Evolutionary conservation across 768 basidiomycete species (phyloP), one percentile per base, ranked within the genome.

Genomic region (Kwoniella bestiolae): DNA sequence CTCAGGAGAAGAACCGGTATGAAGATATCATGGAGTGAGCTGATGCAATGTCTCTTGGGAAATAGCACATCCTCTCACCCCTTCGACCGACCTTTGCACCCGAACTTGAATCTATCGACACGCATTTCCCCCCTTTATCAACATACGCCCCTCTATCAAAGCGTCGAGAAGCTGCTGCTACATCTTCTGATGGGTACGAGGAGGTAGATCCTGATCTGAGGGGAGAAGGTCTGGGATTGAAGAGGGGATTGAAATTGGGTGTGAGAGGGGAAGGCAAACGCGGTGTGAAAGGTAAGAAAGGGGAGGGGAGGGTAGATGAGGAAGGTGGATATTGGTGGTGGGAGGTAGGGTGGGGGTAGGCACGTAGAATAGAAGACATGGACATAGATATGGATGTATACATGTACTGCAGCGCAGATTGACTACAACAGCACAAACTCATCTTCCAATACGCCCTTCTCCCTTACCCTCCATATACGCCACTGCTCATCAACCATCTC

Each of bases 401-500:
- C n/a, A n/a, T n/a, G n/a, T n/a, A n/a, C n/a, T n/a, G n/a, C n/a
- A n/a, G n/a, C n/a, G n/a, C n/a, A n/a, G n/a, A n/a, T n/a, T n/a
- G n/a, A n/a, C 47, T 51, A 82, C 14, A 80, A 71, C 63, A 82
- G 65, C 12, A 81, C 75, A 71, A 68, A 79, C 21, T 64, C 65
- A 50, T 77, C 73, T 59, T 82, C 79, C 63, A 83, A 55, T 38
- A 80, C 77, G 14, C 71, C 71, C 18, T 65, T 71, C 28, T 75
- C 76, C 82, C 91, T 92, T 50, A 94, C 87, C 56, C 85, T 85
- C 75, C 91, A 84, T 75, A 89, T 87, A 71, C 78, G 83, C 21
- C 88, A 90, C 7, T 92, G 84, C 2, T 78, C 79, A 73, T 90
- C 89, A 2, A 91, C 85, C 85, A 87, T 87, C 75, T 87, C 89